Evolutionary conservation across 2,329 filamentous ascomycete genomes (phyloP), one percentile per base, ranked within the genome.

Genomic region (Fusarium sp.): DNA sequence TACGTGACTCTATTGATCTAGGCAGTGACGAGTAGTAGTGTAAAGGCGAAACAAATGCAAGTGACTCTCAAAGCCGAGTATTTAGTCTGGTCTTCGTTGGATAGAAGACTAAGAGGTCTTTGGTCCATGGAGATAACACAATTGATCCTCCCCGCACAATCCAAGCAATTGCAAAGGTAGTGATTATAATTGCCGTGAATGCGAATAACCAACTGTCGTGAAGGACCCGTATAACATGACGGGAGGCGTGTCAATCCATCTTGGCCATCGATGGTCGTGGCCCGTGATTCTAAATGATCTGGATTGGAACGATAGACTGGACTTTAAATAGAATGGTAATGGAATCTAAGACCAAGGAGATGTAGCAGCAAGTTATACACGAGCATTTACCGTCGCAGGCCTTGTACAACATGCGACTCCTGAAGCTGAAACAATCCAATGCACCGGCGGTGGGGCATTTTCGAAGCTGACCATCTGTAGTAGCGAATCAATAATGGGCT

Each of bases 81-180:
- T 38, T 43, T 58, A 10, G 33, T 14, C 62, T 63, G 67, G 6
- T 73, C 62, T 3, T 63, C 58, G 6, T 47, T 66, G 2, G 70
- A 58, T 17, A 70, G 73, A 22, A 73, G 37, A 17, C 66, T 66
- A 3, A 72, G 4, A 73, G 52, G 17, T 73, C 70, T 40, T 70
- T 73, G 4, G 70, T 73, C 70, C 70, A 73, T 2, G 63, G 52
- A 11, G 70, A 70, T 62, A 73, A 63, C 4, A 38, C 6, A 14
- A 73, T 64, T 6, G 58, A n/a, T 1, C 40, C 20, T 11, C 33
- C 52, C 9, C 70, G 66, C 0, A 73, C 70, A 6, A 73, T 37
- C 6, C 27, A 67, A 11, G 62, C 57, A 3, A 65, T 20, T 25
- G 38, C 25, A 9, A 73, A 73, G n/a, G 73, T 61, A 0, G 30